These are phyloP conservation scores for Hygrocybe coccinea DNA, from an alignment of 768 basidiomycete genomes.

Conservation along the genomic window DNA sequence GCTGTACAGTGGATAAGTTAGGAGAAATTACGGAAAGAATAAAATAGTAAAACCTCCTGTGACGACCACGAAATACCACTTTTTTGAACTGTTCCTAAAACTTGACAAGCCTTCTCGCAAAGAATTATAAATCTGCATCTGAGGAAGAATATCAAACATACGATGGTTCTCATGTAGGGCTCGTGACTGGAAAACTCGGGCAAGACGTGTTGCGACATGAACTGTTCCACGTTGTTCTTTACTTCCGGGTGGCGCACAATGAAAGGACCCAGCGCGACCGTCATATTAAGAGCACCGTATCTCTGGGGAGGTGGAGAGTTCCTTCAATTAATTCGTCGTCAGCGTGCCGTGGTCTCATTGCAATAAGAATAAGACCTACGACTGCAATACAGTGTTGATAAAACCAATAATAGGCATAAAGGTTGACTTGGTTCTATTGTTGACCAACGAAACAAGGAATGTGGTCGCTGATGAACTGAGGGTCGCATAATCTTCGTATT, in stretches of 20 bases:
- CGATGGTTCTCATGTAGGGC: slow-evolving; percentile 74
- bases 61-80: slow-evolving; percentile 62
- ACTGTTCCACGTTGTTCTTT: slow-evolving; percentile 69
- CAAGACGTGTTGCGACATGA: slow-evolving; percentile 67
- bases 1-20: slow-evolving; percentile 34
- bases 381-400: slow-evolving; percentile 67
- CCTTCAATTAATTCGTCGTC: slow-evolving; percentile 17
- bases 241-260: slow-evolving; percentile 85
- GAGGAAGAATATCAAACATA: slow-evolving; percentile 33
- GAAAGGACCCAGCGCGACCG: slow-evolving; percentile 66
- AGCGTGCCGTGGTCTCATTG: neutral
- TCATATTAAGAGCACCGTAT: slow-evolving; percentile 84
- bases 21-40: neutral
- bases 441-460: slow-evolving; percentile 73
- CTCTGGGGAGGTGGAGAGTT: slow-evolving; percentile 55
- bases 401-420: slow-evolving; percentile 78
- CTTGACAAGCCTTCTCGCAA: slow-evolving; percentile 62
- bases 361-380: slow-evolving; percentile 38
- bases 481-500: slow-evolving; percentile 73
- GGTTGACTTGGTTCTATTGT: slow-evolving; percentile 74
- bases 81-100: slow-evolving; percentile 71
- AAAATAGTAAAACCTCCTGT: slow-evolving; percentile 45
- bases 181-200: slow-evolving; percentile 64
- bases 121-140: neutral
- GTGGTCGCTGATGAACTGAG: slow-evolving; percentile 75